Evolutionary conservation across 768 basidiomycete species (phyloP), one percentile per base, ranked within the genome.

Genomic region (Coprinopsis sp.): DNA sequence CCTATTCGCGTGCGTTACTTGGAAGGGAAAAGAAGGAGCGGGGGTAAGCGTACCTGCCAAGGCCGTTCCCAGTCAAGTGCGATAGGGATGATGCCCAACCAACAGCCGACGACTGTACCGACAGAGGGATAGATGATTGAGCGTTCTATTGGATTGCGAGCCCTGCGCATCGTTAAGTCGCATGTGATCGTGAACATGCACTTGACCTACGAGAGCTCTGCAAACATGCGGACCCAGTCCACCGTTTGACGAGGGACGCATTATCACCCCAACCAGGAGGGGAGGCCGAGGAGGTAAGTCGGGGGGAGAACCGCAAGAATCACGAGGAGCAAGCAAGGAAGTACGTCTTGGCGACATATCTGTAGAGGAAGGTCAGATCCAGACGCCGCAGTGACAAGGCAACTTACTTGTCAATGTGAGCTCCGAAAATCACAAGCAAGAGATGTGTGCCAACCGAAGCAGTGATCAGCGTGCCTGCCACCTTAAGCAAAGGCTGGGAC

Each of bases 61-160:
- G 94, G 91, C 29, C 91, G 77, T 59, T 93, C 93, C 95, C 95
- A 98, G 65, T 98, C 95, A 14, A 98, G 79, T 0, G 91, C 87
- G 37, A 93, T 84, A 2, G 91, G 89, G 37, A 94, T 71, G 8
- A 77, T 80, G 13, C 92, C 93, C 12, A 76, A 28, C 94, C 92
- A 96, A 34, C 77, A 73, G 4, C 94, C 95, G 16, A 83, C 23
- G 33, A 87, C 53, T 0, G 87, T 70, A 31, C 90, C 90, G 21
- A 84, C 57, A 10, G 78, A 77, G 13, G 95, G 90, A 56, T 89
- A 92, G 14, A 94, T 77, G 18, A 95, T 62, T 0, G 82, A 80
- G 43, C 84, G 72, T 62, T 97, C 95, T 22, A 88, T 58, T 3
- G 82, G 72, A n/a, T 78, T 82, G 52, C 72, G 77, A 18, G 69